Conservation (phyloP, 441 rosid genomes). For the Populus hybrid region DNA sequence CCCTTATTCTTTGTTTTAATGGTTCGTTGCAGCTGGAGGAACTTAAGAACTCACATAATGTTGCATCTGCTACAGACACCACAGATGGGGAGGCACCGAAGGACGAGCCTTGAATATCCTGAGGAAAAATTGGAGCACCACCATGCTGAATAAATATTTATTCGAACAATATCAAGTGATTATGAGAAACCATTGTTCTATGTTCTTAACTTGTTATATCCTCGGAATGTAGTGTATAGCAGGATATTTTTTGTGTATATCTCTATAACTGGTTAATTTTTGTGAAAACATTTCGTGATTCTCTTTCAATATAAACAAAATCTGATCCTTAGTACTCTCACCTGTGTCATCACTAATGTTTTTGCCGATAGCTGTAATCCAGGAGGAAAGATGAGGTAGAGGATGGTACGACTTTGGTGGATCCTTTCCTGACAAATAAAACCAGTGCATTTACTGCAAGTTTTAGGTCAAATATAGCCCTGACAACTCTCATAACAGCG, state of each 20-base stretch:
- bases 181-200: neutral
- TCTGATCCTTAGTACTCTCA: neutral
- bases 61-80: slow-evolving; percentile 24
- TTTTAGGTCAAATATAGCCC: neutral
- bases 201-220: neutral
- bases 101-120: slow-evolving; percentile 26
- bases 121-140: slow-evolving; percentile 1
- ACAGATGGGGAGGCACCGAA: slow-evolving; percentile 28
- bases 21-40: neutral
- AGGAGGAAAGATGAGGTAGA: neutral
- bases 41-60: slow-evolving; percentile 23
- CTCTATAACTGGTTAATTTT: too few relatives aligned
- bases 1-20: neutral
- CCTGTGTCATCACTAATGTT: neutral
- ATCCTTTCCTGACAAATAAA: neutral
- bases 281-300: too few relatives aligned
- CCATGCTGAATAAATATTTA: neutral
- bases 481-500: neutral
- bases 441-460: neutral
- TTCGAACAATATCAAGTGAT: neutral
- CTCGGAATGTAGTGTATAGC: neutral
- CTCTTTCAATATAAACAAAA: neutral
- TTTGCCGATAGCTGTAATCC: neutral
- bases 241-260: neutral
- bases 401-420: neutral